A percentile compares a stretch with the other conserved stretches of the same genome.
phyloP scores from a whole-genome alignment of 2,329 filamentous ascomycete genomes.

The Leptographium flavum region DNA sequence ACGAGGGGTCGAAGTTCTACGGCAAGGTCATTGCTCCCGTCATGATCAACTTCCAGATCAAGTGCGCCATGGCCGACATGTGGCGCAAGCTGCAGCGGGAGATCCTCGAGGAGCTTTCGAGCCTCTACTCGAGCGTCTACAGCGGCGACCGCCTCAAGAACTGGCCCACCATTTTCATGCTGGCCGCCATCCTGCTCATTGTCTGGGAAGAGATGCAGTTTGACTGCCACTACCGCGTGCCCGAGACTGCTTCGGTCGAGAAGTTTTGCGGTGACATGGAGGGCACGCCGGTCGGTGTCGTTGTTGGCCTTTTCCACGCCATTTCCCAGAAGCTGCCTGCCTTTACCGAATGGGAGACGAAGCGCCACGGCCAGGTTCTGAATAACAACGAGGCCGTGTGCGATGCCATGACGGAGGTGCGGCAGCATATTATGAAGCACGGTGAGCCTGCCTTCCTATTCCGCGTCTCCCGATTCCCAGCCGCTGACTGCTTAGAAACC shows the following conservation, averaged over 20 bases:
- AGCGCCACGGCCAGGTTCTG: slow-evolving; percentile 78
- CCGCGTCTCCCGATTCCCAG: background rate
- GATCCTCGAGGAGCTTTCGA: slow-evolving; percentile 82
- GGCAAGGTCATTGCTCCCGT: slow-evolving; percentile 88
- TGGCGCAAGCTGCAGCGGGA: slow-evolving; percentile 97
- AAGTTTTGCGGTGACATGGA: slow-evolving; percentile 98
- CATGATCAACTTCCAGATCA: slow-evolving; percentile 99
- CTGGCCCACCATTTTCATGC: slow-evolving; percentile 97
- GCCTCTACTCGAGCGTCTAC: slow-evolving; percentile 93
- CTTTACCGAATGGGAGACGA: slow-evolving; percentile 87
- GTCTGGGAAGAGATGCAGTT: slow-evolving; percentile 99
- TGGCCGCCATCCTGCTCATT: slow-evolving; percentile 80
- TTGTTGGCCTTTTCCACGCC: slow-evolving; percentile 91
- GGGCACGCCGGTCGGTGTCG: slow-evolving; percentile 85
- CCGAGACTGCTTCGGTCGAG: slow-evolving; percentile 68
- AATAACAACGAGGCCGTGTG: slow-evolving; percentile 87
- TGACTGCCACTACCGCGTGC: slow-evolving; percentile 89
- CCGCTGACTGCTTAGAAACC: slow-evolving; percentile 42
- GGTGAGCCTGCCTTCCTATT: slow-evolving; percentile 42
- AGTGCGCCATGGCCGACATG: slow-evolving; percentile 92
- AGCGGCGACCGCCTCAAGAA: slow-evolving; percentile 95
- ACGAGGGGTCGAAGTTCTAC: slow-evolving; percentile 72
- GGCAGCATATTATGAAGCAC: slow-evolving; percentile 82
- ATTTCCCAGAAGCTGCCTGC: slow-evolving; percentile 93
- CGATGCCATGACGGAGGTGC: slow-evolving; percentile 91